Percentiles rank a stretch among this genome's conserved stretches.
Conservation (phyloP, 495 filamentous ascomycete genomes). For the Mytilinidion resinicola region DNA sequence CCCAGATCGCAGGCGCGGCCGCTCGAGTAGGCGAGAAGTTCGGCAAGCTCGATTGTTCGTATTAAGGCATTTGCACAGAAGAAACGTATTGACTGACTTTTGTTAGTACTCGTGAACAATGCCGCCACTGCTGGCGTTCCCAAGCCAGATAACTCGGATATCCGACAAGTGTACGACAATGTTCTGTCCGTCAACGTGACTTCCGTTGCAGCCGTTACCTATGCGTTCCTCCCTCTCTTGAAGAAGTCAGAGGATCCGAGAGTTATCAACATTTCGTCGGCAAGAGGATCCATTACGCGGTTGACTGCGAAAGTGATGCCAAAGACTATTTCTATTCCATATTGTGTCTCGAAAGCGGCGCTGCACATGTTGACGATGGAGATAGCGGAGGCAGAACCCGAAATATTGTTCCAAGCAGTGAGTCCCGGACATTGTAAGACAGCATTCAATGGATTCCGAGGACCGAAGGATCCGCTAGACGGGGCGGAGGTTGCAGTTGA, state of each 20-base stretch:
- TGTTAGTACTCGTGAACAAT: conserved; percentile 11
- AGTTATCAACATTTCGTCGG: conserved; percentile 9
- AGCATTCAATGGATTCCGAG: conserved; percentile 10
- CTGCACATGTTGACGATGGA: conserved; percentile 10
- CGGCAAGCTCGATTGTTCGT: not conserved
- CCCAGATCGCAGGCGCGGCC: not conserved
- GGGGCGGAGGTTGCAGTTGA: conserved; percentile 5
- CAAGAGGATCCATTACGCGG: conserved; percentile 3
- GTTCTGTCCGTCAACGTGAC: conserved; percentile 7
- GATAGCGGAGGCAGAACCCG: conserved; percentile 3
- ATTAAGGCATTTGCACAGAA: no score
- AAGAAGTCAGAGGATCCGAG: not conserved
- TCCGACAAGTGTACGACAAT: conserved; percentile 5
- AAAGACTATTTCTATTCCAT: conserved; percentile 1
- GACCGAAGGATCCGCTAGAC: conserved; percentile 12
- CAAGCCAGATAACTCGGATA: not conserved
- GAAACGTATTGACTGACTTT: not conserved
- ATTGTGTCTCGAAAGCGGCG: conserved; percentile 1
- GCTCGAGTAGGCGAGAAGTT: not conserved
- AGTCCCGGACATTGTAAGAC: conserved; percentile 9
- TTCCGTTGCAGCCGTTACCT: not conserved
- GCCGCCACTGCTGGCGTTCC: not conserved
- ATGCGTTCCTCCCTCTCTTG: conserved; percentile 6
- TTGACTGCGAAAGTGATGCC: conserved; percentile 2
- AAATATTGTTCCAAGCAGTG: conserved; percentile 5